Conservation (phyloP, 768 basidiomycete species). For the Tephrocybe sp. region DNA sequence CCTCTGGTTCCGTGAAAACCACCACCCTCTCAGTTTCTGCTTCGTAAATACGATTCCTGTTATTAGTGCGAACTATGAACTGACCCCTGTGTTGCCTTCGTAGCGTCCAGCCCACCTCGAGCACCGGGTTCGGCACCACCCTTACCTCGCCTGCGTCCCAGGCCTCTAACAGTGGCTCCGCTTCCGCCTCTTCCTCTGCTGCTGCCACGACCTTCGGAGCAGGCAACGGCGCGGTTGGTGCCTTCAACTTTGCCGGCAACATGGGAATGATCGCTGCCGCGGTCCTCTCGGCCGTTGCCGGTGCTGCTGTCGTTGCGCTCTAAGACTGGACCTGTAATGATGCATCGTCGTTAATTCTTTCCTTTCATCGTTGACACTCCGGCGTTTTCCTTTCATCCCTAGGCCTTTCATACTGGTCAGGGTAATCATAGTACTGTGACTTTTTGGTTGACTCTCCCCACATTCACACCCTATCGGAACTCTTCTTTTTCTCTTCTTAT, state of each 20-base stretch:
- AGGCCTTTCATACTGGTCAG: too few relatives aligned
- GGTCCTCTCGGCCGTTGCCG: constrained; percentile 45
- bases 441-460: background rate
- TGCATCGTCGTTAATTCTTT: too few relatives aligned
- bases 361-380: too few relatives aligned
- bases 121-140: constrained; percentile 16
- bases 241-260: constrained; percentile 29
- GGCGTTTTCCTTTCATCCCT: too few relatives aligned
- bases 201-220: constrained; percentile 19
- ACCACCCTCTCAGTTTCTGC: background rate
- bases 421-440: too few relatives aligned
- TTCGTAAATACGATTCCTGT: constrained; percentile 6
- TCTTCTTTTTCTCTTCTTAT: background rate
- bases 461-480: background rate
- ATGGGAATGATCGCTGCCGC: constrained; percentile 31
- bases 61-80: background rate
- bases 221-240: constrained; percentile 25
- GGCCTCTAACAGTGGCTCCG: background rate
- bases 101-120: constrained; percentile 1
- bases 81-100: background rate
- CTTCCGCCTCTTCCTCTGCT: constrained; percentile 9
- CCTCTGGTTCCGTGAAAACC: constrained; percentile 1
- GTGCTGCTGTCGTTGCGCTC: constrained; percentile 42
- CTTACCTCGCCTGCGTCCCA: constrained; percentile 6
- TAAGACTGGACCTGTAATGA: constrained; percentile 21